A percentile compares a stretch with the other conserved stretches of the same genome.
phyloP scores from a whole-genome alignment of 106 monocot genomes.

The Xerophyta viscosa region DNA sequence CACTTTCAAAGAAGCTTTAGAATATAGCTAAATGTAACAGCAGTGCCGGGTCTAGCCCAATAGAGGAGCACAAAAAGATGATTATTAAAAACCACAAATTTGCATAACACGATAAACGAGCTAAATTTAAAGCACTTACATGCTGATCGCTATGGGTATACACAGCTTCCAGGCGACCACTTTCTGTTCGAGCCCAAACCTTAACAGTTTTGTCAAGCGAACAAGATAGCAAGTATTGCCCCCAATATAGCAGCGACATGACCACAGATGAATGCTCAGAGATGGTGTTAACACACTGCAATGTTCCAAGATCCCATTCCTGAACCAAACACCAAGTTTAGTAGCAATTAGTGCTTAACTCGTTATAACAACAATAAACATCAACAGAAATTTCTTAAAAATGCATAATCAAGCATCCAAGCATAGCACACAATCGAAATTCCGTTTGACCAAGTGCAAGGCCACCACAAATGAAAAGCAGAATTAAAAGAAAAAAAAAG shows the following conservation, averaged over 20 bases:
- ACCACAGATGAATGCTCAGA: not conserved
- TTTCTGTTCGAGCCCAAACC: not conserved
- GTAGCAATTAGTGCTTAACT: not conserved
- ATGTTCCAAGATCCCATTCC: constrained; percentile 5
- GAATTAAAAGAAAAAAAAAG: too few relatives aligned
- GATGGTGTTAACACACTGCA: not conserved
- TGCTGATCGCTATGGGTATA: not conserved
- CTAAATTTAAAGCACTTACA: not conserved
- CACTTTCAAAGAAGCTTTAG: too few relatives aligned
- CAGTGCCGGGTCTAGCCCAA: too few relatives aligned
- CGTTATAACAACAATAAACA: not conserved
- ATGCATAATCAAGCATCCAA: not conserved
- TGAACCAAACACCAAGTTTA: not conserved
- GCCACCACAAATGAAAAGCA: too few relatives aligned
- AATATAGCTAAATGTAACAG: too few relatives aligned
- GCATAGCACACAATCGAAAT: too few relatives aligned
- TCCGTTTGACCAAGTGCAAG: too few relatives aligned
- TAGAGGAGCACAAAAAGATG: not conserved
- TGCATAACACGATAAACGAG: not conserved
- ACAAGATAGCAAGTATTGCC: constrained; percentile 1
- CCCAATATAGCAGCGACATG: not conserved
- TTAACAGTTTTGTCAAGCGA: constrained; percentile 2
- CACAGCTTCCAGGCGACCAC: not conserved
- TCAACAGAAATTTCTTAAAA: too few relatives aligned
- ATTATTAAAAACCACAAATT: not conserved